Evolutionary conservation across 371 early-diverging fungal species (phyloP).

Genomic region (Saksenaea oblongispora): DNA sequence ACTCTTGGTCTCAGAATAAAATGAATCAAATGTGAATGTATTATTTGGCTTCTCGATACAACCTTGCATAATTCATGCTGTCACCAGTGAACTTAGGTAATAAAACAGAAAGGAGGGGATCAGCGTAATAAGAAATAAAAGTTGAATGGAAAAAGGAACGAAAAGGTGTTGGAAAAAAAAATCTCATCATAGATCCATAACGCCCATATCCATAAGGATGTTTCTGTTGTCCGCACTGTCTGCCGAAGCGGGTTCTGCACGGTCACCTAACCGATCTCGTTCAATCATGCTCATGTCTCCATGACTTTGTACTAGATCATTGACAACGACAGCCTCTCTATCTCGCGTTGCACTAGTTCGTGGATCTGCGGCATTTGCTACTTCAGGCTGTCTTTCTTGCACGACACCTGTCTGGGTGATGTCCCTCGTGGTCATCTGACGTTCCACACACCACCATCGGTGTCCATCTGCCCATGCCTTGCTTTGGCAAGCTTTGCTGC

Average conservation of each 20-base stretch:
- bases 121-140: not conserved
- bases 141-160: not conserved
- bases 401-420: not conserved
- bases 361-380: not conserved
- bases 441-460: slow-evolving; percentile 78
- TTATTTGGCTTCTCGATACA: slow-evolving; percentile 3
- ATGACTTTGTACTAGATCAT: not conserved
- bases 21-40: slow-evolving; percentile 2
- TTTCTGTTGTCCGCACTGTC: slow-evolving; percentile 8
- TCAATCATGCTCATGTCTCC: slow-evolving; percentile 13
- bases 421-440: slow-evolving; percentile 22
- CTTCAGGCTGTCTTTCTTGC: not conserved
- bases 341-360: not conserved
- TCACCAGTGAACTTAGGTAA: not conserved
- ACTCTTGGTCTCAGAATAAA: not conserved
- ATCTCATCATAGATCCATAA: slow-evolving; percentile 12
- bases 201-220: slow-evolving; percentile 14
- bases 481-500: slow-evolving; percentile 75
- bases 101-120: slow-evolving; percentile 1
- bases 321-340: slow-evolving; percentile 3
- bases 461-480: slow-evolving; percentile 79
- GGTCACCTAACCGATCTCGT: slow-evolving; percentile 5
- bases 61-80: slow-evolving; percentile 4
- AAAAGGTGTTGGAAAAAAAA: not conserved
- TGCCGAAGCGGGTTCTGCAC: not conserved